Evolutionary conservation across 2,329 filamentous ascomycete species (phyloP), one percentile per base, ranked within the genome.

Genomic region (Calonectria naviculata): DNA sequence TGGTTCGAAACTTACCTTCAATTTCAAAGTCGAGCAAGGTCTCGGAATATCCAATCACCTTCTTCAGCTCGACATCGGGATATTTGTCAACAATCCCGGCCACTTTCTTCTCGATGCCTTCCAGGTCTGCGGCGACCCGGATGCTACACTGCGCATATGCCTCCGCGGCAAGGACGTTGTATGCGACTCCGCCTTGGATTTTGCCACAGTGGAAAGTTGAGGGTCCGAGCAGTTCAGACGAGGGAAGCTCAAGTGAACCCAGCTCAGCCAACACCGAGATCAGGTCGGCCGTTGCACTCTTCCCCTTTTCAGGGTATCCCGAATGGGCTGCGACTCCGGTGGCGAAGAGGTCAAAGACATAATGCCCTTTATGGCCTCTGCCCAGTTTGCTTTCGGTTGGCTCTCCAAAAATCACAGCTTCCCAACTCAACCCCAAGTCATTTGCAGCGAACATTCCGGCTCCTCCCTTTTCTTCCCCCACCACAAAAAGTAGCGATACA

Each of bases 331-430:
- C 91, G 74, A 90, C 91, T 28, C 93, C 93, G 21, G 87, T 88
- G 0, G 91, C 90, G 17, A 84, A 84, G 60, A 95, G 75, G 19
- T 85, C 83, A 72, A 93, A 88, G 44, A 87, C 86, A 1, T 91
- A 77, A 73, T 90, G 91, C 9, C 93, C 93, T 80, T 95, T 95
- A 83, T 95, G 93, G 10, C 93, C 93, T 17, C 89, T 85, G 0
- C 91, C 92, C 6, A 95, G 88, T 77, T 92, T 93, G 44, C 88
- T 85, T 74, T 94, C 92, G 0, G 93, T 95, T 1, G 93, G 93
- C 78, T 95, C 93, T 17, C 93, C 93, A 78, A 95, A 95, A 74
- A 92, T 90, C 70, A 93, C 87, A 7, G 91, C 87, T 58, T 92
- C 88, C 85, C 91, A 92, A 21, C 67, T 78, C 75, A 87, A 72